Conservation (phyloP, 192 early-diverging fungal species). For the Linnemannia elongata region DNA sequence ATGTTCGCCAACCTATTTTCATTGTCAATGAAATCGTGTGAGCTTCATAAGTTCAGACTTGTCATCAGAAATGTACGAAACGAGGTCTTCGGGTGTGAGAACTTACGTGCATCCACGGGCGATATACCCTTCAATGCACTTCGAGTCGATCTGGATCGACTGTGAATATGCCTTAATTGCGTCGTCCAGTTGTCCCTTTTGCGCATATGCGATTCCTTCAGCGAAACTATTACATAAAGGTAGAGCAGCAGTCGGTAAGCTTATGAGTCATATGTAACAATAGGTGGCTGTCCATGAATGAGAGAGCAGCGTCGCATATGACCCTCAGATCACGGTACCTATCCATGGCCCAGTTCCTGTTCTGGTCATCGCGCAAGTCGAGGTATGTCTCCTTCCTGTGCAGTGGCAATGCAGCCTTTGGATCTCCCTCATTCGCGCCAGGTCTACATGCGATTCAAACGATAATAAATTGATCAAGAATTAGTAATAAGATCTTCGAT, state of each 20-base stretch:
- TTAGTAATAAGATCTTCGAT: neutral
- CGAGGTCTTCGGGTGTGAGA: neutral
- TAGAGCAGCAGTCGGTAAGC: neutral
- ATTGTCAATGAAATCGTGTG: neutral
- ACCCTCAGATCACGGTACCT: constrained; percentile 23
- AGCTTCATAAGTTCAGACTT: neutral
- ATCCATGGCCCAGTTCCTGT: constrained; percentile 51
- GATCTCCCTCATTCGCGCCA: constrained; percentile 26
- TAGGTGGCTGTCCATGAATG: neutral
- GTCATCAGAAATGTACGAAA: neutral
- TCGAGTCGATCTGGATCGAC: constrained; percentile 43
- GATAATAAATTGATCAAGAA: neutral
- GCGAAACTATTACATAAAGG: constrained; percentile 12
- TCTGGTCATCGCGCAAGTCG: constrained; percentile 52
- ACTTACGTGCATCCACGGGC: constrained; percentile 59
- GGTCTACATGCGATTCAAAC: neutral
- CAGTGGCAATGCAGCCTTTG: constrained; percentile 23
- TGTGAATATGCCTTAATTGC: constrained; percentile 51
- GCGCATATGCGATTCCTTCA: constrained; percentile 33
- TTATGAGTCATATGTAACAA: neutral
- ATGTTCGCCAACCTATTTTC: constrained; percentile 33
- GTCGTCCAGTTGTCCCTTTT: constrained; percentile 39
- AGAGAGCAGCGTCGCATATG: neutral
- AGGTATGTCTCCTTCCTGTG: constrained; percentile 52
- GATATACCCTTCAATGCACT: constrained; percentile 40